Conservation (phyloP, 441 rosid genomes). For the Syzygium malaccense region DNA sequence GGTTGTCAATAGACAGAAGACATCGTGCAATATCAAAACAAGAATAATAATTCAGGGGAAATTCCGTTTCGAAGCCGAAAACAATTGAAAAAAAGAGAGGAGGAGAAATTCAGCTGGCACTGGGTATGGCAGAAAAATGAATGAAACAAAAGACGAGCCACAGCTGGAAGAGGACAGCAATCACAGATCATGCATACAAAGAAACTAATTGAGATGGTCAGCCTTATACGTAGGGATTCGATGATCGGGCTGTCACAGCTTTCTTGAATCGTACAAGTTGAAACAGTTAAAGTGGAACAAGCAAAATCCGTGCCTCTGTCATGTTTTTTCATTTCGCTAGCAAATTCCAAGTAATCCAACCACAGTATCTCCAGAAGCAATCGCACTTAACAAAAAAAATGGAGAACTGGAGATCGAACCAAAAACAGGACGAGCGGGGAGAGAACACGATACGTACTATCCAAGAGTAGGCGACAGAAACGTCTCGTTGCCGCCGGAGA, state of each 20-base stretch:
- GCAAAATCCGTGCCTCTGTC: background rate
- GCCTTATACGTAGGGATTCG: background rate
- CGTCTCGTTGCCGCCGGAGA: slow-evolving; percentile 5
- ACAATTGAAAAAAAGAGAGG: background rate
- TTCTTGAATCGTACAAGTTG: background rate
- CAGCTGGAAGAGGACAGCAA: background rate
- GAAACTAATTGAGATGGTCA: background rate
- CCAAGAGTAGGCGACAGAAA: background rate
- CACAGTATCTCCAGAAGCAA: background rate
- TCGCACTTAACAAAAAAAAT: background rate
- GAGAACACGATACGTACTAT: background rate
- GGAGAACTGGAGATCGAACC: background rate
- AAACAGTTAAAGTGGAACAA: background rate
- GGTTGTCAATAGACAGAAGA: background rate
- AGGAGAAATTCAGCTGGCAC: background rate
- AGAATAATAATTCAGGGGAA: background rate
- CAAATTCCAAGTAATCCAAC: background rate
- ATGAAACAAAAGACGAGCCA: background rate
- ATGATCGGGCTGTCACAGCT: background rate
- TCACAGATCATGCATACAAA: background rate
- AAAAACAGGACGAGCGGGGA: background rate
- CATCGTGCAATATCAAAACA: background rate
- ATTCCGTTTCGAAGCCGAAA: background rate
- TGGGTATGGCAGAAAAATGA: background rate
- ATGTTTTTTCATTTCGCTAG: background rate